Conservation (phyloP, 2,329 filamentous ascomycete species). For the Beauveria brongniartii region DNA sequence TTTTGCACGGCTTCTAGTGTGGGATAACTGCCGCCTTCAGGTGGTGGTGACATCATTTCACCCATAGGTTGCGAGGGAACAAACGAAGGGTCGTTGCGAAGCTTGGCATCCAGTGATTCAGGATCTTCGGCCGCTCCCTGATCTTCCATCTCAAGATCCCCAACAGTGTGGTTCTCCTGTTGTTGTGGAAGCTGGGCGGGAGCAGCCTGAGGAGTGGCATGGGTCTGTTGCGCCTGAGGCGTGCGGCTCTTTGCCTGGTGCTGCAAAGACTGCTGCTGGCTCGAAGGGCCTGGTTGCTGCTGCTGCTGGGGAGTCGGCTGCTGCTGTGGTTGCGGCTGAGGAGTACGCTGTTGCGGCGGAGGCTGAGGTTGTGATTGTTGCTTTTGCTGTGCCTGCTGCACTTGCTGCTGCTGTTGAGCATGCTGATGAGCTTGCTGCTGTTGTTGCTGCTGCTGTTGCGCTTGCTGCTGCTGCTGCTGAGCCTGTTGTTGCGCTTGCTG, state of each 20-base stretch:
- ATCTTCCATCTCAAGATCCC: slow-evolving; percentile 46
- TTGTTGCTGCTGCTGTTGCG: slow-evolving; percentile 21
- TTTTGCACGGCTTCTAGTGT: slow-evolving; percentile 58
- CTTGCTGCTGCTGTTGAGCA: slow-evolving; percentile 20
- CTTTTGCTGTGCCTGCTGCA: slow-evolving; percentile 23
- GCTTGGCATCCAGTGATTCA: slow-evolving; percentile 37
- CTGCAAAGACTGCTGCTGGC: slow-evolving; percentile 8
- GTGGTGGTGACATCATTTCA: slow-evolving; percentile 53
- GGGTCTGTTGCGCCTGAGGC: slow-evolving; percentile 6
- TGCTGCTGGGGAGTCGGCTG: slow-evolving; percentile 19
- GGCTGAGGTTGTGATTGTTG: slow-evolving; percentile 21
- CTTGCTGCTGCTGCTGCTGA: slow-evolving; percentile 22
- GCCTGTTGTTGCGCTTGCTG: slow-evolving; percentile 22
- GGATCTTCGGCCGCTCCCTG: slow-evolving; percentile 39
- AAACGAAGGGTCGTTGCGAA: slow-evolving; percentile 42
- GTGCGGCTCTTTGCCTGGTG: slow-evolving; percentile 8
- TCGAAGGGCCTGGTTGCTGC: slow-evolving; percentile 17
- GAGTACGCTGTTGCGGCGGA: slow-evolving; percentile 6
- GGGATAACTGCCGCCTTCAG: slow-evolving; percentile 55
- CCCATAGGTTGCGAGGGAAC: slow-evolving; percentile 48
- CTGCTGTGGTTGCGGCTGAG: slow-evolving; percentile 18
- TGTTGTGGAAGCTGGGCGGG: slow-evolving; percentile 29
- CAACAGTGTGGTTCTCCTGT: slow-evolving; percentile 35
- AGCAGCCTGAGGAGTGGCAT: slow-evolving; percentile 20
- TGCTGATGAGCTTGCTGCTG: slow-evolving; percentile 24